Base-by-base conservation (phyloP, 106 monocot genomes). In the Vanilla planifolia region DNA sequence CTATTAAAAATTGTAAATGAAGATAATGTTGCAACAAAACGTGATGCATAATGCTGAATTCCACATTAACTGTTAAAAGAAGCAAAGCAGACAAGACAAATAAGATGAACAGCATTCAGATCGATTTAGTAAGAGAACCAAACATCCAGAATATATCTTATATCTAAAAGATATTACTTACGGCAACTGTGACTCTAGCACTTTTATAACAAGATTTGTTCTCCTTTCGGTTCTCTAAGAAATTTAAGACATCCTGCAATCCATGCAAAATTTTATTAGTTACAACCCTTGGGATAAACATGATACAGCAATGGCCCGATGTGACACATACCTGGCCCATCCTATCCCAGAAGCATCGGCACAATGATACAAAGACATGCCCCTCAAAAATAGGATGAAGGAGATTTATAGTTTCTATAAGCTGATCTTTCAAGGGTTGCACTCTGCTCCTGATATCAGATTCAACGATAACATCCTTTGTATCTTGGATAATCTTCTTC, bases 161-260 rank as follows among this genome's bases (percentile, higher is more conserved):
- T 32, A 23, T 1, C 9, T 26, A n/a, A 45, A 46, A 33, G 8
- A 34, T 13, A 20, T 27, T 24, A 77, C 96, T 92, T 67, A 99
- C 98, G 68, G 87, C 51, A 19, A 92, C 73, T 10, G 98, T 72
- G 6, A 88, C 85, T 53, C 91, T 63, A 56, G 98, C 76, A 15
- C 76, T 82, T 77, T 85, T 99, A 57, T 85, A 99, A 88, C 88
- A 92, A 0, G 88, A 71, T 55, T 77, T 67, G 51, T 99, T 99
- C 65, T 99, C 98, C 69, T 92, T 99, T n/a, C n/a, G n/a, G 35
- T 88, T 82, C 66, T 99, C 92, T 66, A 99, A 67, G 63, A 99
- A 99, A 57, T 43, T 85, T 52, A 92, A 85, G 3, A 92, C 87
- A 76, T 99, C 98, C 98, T 99, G 67, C 28, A 45, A 40, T n/a